Conservation (phyloP, 2,329 filamentous ascomycete genomes). For the Penicillium thymicola region DNA sequence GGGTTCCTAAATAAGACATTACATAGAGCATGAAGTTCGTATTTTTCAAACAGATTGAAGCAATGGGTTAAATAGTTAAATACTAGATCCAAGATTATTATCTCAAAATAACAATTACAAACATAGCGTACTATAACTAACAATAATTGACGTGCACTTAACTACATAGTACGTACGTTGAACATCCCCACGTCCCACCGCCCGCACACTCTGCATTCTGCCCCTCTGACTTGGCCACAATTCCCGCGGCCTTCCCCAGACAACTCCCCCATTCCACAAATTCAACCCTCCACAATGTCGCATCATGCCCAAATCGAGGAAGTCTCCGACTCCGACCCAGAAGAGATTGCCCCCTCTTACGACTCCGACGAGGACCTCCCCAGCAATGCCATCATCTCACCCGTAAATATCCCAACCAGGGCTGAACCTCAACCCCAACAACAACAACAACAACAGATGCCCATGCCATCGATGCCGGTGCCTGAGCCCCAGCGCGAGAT, state of each 20-base stretch:
- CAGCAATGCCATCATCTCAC: constrained; percentile 38
- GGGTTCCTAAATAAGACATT: too few relatives aligned
- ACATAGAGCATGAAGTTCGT: background rate
- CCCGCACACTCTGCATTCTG: constrained; percentile 15
- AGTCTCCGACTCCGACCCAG: constrained; percentile 85
- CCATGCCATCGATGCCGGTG: constrained; percentile 14
- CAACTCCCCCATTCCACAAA: constrained; percentile 2
- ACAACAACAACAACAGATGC: constrained; percentile 7
- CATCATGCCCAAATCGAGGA: constrained; percentile 84
- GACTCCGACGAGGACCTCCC: constrained; percentile 46
- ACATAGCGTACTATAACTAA: background rate
- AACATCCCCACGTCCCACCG: constrained; percentile 7
- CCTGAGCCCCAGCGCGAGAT: constrained; percentile 51
- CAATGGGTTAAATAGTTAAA: background rate
- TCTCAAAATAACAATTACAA: background rate
- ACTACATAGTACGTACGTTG: background rate
- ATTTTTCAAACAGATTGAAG: background rate
- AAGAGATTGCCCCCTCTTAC: constrained; percentile 75
- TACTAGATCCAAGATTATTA: background rate
- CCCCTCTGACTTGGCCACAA: constrained; percentile 19
- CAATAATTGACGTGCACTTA: background rate
- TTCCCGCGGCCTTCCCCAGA: constrained; percentile 18
- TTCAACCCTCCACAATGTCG: constrained; percentile 58
- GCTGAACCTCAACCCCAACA: constrained; percentile 5
- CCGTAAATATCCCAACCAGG: constrained; percentile 30